Percentiles rank a stretch among this genome's conserved stretches.
Evolutionary conservation across 352 stramenopile genomes (phyloP).

Genomic region (Globisporangium carolinianum): DNA sequence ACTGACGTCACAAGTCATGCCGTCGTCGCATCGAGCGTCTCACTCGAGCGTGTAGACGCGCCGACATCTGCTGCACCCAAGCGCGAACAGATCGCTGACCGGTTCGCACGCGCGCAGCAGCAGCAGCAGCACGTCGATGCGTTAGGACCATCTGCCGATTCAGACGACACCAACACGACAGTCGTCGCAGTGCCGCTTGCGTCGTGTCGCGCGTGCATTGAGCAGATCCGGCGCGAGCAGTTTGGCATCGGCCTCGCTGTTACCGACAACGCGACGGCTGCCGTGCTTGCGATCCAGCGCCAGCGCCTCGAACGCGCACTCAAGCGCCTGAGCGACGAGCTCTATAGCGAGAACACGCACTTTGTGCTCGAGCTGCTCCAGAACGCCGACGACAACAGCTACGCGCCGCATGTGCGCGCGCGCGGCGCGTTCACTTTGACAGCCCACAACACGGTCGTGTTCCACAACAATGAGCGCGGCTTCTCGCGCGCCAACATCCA

Average conservation of each 20-base stretch:
- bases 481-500: conserved; percentile 74
- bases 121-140: neutral
- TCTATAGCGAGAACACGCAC: conserved; percentile 85
- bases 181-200: neutral
- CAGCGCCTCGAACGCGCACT: conserved; percentile 73
- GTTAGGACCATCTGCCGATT: neutral
- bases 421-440: conserved; percentile 60
- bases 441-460: conserved; percentile 40
- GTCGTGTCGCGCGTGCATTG: conserved; percentile 50
- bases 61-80: neutral
- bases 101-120: conserved; percentile 6
- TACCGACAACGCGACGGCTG: conserved; percentile 41
- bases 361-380: conserved; percentile 87
- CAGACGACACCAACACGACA: neutral
- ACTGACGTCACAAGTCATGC: neutral
- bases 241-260: conserved; percentile 76
- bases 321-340: conserved; percentile 80
- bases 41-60: neutral
- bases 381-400: conserved; percentile 84
- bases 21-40: neutral
- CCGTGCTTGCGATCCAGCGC: conserved; percentile 65
- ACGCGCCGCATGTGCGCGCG: conserved; percentile 32
- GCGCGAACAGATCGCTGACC: conserved; percentile 5
- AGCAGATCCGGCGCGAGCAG: conserved; percentile 54
- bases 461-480: conserved; percentile 81